These are phyloP conservation scores for Bruguiera gymnorhiza DNA, from an alignment of 345 rosid genomes.

Conservation along the genomic window DNA sequence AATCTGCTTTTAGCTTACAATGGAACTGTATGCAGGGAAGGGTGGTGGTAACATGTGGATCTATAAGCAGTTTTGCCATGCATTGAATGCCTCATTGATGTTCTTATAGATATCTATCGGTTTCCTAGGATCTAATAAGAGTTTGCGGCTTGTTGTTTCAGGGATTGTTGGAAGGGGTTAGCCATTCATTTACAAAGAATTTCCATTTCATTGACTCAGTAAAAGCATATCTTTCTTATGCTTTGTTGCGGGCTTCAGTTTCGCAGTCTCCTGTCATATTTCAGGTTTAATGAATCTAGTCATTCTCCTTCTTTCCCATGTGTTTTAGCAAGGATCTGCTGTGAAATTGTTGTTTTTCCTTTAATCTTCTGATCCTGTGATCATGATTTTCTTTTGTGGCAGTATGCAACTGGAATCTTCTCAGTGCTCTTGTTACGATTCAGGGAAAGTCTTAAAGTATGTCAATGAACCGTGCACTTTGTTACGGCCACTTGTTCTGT, in stretches of 20 bases:
- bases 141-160: conserved; percentile 32
- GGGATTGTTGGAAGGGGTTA: conserved; percentile 94
- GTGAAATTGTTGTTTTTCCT: conserved; percentile 21
- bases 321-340: conserved; percentile 14
- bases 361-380: conserved; percentile 2
- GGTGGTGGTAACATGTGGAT: background rate
- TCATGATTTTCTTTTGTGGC: conserved; percentile 38
- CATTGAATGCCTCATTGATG: background rate
- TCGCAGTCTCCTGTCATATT: conserved; percentile 83
- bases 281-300: conserved; percentile 56
- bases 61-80: background rate
- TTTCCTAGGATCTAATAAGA: background rate
- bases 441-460: conserved; percentile 95
- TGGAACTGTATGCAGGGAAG: background rate
- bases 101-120: background rate
- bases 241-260: conserved; percentile 91
- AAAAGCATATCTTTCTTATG: conserved; percentile 96
- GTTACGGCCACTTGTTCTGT: conserved; percentile 9
- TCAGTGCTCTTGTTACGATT: conserved; percentile 82
- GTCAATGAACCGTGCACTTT: conserved; percentile 30
- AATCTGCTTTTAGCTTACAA: background rate
- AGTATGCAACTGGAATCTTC: conserved; percentile 98
- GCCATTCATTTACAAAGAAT: conserved; percentile 86
- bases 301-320: conserved; percentile 14
- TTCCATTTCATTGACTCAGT: conserved; percentile 97